Evolutionary conservation across 1,284 basidiomycete species (phyloP).

Genomic region (Flammula alnicola): DNA sequence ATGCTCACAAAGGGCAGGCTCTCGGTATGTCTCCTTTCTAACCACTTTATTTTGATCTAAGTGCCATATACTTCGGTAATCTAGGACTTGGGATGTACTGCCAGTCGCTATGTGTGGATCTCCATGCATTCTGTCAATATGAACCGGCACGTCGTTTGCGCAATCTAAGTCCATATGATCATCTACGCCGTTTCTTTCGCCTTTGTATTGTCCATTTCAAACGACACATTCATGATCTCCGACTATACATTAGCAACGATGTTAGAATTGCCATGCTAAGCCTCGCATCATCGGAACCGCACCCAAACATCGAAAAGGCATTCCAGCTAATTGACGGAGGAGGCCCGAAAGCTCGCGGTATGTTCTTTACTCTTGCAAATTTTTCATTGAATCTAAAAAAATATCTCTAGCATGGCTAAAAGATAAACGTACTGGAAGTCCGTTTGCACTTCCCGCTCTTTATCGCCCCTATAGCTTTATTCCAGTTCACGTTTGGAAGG

Average conservation of each 20-base stretch:
- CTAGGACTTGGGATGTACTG: too few relatives aligned
- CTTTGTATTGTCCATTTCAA: conserved; percentile 26
- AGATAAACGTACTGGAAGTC: conserved; percentile 22
- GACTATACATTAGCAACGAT: conserved; percentile 10
- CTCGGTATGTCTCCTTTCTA: conserved; percentile 15
- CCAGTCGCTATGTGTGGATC: too few relatives aligned
- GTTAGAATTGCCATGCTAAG: conserved; percentile 27
- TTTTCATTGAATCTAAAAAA: neutral
- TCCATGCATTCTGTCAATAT: too few relatives aligned
- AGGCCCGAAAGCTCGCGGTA: conserved; percentile 24
- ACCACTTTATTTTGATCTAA: too few relatives aligned
- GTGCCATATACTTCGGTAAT: too few relatives aligned
- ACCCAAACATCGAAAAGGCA: conserved; percentile 24
- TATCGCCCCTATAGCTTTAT: conserved; percentile 31
- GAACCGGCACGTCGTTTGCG: too few relatives aligned
- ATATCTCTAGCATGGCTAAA: conserved; percentile 29
- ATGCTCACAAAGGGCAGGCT: conserved; percentile 32
- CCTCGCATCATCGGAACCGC: conserved; percentile 23
- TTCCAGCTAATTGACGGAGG: conserved; percentile 22
- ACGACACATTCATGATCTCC: conserved; percentile 23
- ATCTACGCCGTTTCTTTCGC: conserved; percentile 22
- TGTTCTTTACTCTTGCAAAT: neutral
- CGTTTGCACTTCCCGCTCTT: conserved; percentile 27
- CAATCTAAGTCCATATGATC: too few relatives aligned
- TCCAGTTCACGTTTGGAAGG: conserved; percentile 29